Base-by-base conservation (phyloP, 768 basidiomycete species). In the Sistotremastrum suecicum region DNA sequence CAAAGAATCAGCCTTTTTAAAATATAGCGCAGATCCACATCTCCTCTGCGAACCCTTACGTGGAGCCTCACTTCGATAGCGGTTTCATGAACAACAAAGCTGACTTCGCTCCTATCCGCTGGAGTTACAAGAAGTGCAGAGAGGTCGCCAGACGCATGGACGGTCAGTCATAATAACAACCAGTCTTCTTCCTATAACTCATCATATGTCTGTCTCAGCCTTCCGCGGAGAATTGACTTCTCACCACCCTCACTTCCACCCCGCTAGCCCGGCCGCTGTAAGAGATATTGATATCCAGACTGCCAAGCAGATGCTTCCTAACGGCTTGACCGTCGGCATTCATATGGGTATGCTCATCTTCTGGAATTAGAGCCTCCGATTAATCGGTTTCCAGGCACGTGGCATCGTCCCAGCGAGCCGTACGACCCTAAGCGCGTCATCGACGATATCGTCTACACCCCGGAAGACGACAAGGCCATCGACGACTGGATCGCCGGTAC, bases 81-180 rank as follows among this genome's bases (percentile, higher is more conserved):
- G 80, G 80, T n/a, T 81, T 83, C 72, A 76, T 83, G 80, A 81
- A 79, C 65, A 58, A 81, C 66, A 79, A 79, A 66, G 80, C 80
- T 31, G 80, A 82, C 64, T 80, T 80, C 54, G 78, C 78, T 28
- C 80, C 80, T 9, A 76, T 81, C 52, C 75, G 78, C 34, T 82
- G 80, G 80, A 76, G 76, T 57, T 82, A 82, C 67, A 82, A 82
- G 74, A 76, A 75, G 68, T 78, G 77, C 10, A 74, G 80, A 51
- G 80, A 82, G 54, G 63, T 82, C 28, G 80, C 79, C 28, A 69
- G 80, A 52, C 66, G 80, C 51, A 82, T 82, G 80, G 79, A 82
- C 49, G 68, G 75, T 77, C 53, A 48, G 66, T 36, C 20, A 7
- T 7, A 11, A 7, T 38, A 35, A 3, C 11, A 9, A 28, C 8